Evolutionary conservation across 1,284 basidiomycete species (phyloP), one percentile per base, ranked within the genome.

Genomic region (Irpex sp.): DNA sequence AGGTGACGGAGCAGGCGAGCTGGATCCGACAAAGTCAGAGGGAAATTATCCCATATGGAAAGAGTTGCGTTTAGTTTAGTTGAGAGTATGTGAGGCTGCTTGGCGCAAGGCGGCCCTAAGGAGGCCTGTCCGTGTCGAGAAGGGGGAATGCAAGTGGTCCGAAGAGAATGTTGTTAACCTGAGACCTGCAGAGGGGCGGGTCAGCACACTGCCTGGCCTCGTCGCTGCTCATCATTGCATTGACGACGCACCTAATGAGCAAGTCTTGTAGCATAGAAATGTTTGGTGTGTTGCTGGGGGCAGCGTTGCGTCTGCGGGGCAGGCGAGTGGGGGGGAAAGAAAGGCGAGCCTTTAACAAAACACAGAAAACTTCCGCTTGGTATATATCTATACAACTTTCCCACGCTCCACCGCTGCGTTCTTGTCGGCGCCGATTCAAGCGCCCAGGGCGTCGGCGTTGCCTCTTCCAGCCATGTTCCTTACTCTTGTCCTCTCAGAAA

Each of bases 71-170:
- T 28, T 18, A 18, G 52, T 36, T 14, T 16, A 54, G 19, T 21
- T 16, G 48, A 10, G 23, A 21, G 23, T 12, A 18, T 54, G 18
- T 2, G 19, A 12, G 52, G 52, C 45, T 47, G 19, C 39, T 52
- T 57, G 58, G 42, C 48, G 57, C 61, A 58, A 59, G 62, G 21
- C 57, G 70, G 73, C 72, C 74, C 82, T 86, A 91, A 83, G 90
- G 89, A 72, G 89, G 89, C 66, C 86, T 79, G 80, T 91, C 88
- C 64, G 82, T 84, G 82, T 84, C 84, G 71, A 86, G 75, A 67
- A 85, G 79, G 72, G 77, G 73, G 77, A 77, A 79, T 64, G 74
- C 81, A 78, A 84, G 81, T 67, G 86, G 87, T 72, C 78, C 80
- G 74, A 86, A 82, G 78, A 80, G 80, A 81, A 84, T 80, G 74